A percentile compares a stretch with the other conserved stretches of the same genome.
Conservation (phyloP, 2,329 filamentous ascomycete genomes). For the Fusarium sp. region DNA sequence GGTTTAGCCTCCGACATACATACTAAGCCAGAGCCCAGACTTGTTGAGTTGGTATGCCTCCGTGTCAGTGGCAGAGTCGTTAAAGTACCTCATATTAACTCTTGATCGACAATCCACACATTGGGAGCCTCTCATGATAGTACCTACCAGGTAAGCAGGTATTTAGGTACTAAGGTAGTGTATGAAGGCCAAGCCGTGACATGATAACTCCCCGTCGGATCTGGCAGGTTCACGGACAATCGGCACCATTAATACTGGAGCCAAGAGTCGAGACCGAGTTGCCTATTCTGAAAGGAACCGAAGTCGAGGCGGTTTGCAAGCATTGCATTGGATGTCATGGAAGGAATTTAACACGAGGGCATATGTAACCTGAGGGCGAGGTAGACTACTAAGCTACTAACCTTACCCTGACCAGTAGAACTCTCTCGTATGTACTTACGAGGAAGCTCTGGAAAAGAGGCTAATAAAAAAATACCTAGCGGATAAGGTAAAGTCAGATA, state of each 20-base stretch:
- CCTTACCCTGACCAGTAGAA: not conserved
- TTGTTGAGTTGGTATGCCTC: not conserved
- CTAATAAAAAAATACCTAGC: conserved; percentile 19
- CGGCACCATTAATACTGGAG: conserved; percentile 14
- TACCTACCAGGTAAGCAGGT: not conserved
- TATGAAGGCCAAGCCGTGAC: not conserved
- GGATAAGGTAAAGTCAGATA: not conserved
- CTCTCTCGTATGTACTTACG: not conserved
- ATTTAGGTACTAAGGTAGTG: not conserved
- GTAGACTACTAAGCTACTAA: not conserved
- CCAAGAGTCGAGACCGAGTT: conserved; percentile 18
- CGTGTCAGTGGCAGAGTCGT: not conserved
- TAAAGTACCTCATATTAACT: not conserved
- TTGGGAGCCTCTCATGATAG: not conserved
- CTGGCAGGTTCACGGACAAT: conserved; percentile 35
- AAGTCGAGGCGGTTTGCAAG: conserved; percentile 18
- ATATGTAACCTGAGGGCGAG: conserved; percentile 18
- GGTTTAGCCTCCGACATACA: conserved; percentile 13
- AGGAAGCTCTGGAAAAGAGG: conserved; percentile 2
- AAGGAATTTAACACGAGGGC: conserved; percentile 20
- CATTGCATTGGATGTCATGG: not conserved
- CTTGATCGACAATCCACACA: not conserved
- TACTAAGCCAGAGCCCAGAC: not conserved
- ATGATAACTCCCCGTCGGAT: conserved; percentile 1
- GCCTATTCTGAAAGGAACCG: conserved; percentile 19